A percentile compares a stretch with the other conserved stretches of the same genome.
Evolutionary conservation across 1,139 yeast species (phyloP).

Genomic region (Candida anutae): DNA sequence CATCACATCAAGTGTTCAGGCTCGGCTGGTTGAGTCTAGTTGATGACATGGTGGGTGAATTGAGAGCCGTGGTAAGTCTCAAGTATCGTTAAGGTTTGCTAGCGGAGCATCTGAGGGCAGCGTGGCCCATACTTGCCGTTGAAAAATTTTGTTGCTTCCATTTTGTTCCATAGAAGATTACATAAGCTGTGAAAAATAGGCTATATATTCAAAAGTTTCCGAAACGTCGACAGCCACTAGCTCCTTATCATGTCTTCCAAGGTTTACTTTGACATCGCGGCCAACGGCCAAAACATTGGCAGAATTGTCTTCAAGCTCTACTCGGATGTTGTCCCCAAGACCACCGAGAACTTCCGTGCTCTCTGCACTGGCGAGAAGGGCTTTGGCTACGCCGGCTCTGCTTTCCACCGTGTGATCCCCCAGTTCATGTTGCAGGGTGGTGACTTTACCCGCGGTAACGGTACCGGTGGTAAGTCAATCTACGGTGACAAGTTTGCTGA

Average conservation of each 20-base stretch:
- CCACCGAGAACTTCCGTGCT: slow-evolving; percentile 97
- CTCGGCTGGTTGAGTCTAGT: too few relatives aligned
- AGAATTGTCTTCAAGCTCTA: slow-evolving; percentile 78
- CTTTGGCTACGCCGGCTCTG: slow-evolving; percentile 83
- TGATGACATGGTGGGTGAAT: too few relatives aligned
- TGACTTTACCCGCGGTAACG: slow-evolving; percentile 90
- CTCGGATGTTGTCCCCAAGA: slow-evolving; percentile 94
- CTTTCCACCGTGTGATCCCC: slow-evolving; percentile 98
- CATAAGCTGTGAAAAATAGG: too few relatives aligned
- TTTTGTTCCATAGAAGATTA: too few relatives aligned
- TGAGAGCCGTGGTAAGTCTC: too few relatives aligned
- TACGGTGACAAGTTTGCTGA: slow-evolving; percentile 94
- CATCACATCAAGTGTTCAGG: too few relatives aligned
- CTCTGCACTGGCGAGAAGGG: slow-evolving; percentile 97
- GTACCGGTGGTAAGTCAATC: slow-evolving; percentile 98
- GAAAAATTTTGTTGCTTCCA: neutral
- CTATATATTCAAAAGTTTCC: too few relatives aligned
- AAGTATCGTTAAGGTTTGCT: too few relatives aligned
- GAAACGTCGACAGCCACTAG: too few relatives aligned
- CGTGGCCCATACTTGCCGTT: neutral
- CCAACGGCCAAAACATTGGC: slow-evolving; percentile 59
- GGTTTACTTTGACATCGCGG: slow-evolving; percentile 74
- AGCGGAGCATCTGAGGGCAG: too few relatives aligned
- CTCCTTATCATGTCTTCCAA: slow-evolving; percentile 36
- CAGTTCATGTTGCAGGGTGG: slow-evolving; percentile 99